Conservation (phyloP, 163 green algal genomes). For the Chlorella variabilis region DNA sequence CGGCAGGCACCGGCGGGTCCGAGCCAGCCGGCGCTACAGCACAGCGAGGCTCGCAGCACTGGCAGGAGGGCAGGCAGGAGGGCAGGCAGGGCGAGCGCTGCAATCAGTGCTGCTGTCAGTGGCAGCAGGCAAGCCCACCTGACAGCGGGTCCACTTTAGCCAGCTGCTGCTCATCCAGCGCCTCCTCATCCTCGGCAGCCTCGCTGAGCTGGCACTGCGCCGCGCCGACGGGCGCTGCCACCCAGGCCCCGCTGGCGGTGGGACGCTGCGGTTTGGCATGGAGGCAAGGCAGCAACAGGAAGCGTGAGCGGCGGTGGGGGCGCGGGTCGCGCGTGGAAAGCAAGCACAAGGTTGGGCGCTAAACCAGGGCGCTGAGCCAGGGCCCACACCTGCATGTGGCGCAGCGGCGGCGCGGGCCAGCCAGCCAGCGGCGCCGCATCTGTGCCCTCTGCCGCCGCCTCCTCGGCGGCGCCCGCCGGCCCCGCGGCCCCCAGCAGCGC, state of each 20-base stretch:
- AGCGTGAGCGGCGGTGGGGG: too few relatives aligned
- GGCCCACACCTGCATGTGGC: slow-evolving; percentile 35
- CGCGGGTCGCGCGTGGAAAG: too few relatives aligned
- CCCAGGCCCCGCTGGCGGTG: background rate
- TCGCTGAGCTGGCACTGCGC: background rate
- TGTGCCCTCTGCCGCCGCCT: slow-evolving; percentile 12
- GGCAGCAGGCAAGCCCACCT: too few relatives aligned
- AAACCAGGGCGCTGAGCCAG: too few relatives aligned
- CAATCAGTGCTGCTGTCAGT: too few relatives aligned
- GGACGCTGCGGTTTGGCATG: slow-evolving; percentile 1
- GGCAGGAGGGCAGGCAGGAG: background rate
- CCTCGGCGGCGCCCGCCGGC: slow-evolving; percentile 10
- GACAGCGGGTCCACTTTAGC: slow-evolving; percentile 41
- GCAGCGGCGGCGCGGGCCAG: slow-evolving; percentile 32
- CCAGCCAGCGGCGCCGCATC: slow-evolving; percentile 40
- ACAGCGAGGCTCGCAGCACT: too few relatives aligned
- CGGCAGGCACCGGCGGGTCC: too few relatives aligned
- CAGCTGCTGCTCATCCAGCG: slow-evolving; percentile 30
- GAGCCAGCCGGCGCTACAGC: background rate
- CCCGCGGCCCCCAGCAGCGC: slow-evolving; percentile 31
- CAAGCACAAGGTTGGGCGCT: background rate
- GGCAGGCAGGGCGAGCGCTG: too few relatives aligned
- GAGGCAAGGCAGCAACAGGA: background rate
- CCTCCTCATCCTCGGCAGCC: background rate
- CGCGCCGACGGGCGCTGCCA: background rate